phyloP scores from a whole-genome alignment of 2,329 filamentous ascomycete species.

The Paracamarosporium sp. region DNA sequence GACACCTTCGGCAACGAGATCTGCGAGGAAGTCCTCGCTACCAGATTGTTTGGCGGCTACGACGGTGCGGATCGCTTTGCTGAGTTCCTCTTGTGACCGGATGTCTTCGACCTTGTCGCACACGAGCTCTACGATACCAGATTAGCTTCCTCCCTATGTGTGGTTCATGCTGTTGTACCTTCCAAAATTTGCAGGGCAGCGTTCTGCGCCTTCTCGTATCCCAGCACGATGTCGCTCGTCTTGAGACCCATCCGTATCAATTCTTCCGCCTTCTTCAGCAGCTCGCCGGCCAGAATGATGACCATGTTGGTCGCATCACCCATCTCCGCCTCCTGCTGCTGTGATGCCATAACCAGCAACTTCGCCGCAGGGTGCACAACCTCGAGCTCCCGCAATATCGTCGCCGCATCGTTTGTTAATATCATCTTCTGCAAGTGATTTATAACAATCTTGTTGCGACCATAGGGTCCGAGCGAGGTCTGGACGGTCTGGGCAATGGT shows the following conservation, averaged over 20 bases:
- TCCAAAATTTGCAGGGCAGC: constrained; percentile 86
- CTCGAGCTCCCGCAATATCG: constrained; percentile 95
- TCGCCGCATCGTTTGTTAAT: constrained; percentile 95
- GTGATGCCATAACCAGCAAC: constrained; percentile 96
- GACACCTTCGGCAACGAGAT: constrained; percentile 82
- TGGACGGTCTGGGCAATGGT: constrained; percentile 96
- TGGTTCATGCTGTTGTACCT: constrained; percentile 48
- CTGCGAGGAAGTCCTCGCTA: constrained; percentile 85
- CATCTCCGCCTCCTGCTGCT: constrained; percentile 99
- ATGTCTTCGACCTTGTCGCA: constrained; percentile 92
- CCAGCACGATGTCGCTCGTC: constrained; percentile 95
- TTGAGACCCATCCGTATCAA: constrained; percentile 95
- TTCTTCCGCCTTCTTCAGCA: constrained; percentile 97
- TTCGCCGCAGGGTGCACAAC: constrained; percentile 98
- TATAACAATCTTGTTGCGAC: constrained; percentile 99
- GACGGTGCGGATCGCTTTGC: constrained; percentile 94
- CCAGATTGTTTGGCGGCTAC: constrained; percentile 97
- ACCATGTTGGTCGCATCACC: constrained; percentile 98
- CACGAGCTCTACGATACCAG: constrained; percentile 67
- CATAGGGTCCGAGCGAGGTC: constrained; percentile 95
- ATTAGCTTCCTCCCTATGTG: constrained; percentile 21
- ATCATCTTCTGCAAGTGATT: constrained; percentile 99
- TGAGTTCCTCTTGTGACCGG: constrained; percentile 79
- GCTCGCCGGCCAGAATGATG: constrained; percentile 92
- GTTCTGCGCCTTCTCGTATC: constrained; percentile 93